Evolutionary conservation across 2,329 filamentous ascomycete species (phyloP), one percentile per base, ranked within the genome.

Genomic region (Lachnellula arida): DNA sequence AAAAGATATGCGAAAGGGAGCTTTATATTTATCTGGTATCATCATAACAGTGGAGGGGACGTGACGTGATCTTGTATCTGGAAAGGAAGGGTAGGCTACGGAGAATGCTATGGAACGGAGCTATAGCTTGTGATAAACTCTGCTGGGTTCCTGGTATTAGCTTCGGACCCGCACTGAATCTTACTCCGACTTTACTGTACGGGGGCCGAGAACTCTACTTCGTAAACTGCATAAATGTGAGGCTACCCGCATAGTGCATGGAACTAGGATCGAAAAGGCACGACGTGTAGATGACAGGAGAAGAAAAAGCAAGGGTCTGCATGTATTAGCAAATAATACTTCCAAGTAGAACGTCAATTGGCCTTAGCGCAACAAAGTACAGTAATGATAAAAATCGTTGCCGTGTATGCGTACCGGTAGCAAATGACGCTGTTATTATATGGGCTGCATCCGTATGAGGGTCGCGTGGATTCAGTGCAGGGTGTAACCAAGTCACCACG

Each of bases 121-220:
- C 9, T 32, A 35, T 47, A 46, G 46, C 44, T 28, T 49, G 32
- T 40, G 51, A 52, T n/a, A 43, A 47, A 35, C 17, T 32, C 40
- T 19, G 17, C 9, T 32, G 28, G 28, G 28, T 9, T 32, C 28
- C 28, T 32, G 7, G 25, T 25, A 12, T 3, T 32, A 32, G 53
- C 49, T 51, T 55, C 56, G 56, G 56, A 32, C 55, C 35, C 52
- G 52, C 56, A 55, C 19, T 54, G 22, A 49, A 48, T 51, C 46
- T 57, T 51, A 56, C 51, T 46, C 54, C 55, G 55, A 55, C 53
- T 23, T 12, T 53, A 55, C 53, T 34, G 8, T 53, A 58, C 52
- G 53, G 52, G 28, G 56, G 44, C 52, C 55, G 48, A 32, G 8
- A 50, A 40, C 9, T 19, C 34, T 17, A 19, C 4, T 2, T 6